Conservation (phyloP, 2,329 filamentous ascomycete species). For the Colletotrichum gigasporum region DNA sequence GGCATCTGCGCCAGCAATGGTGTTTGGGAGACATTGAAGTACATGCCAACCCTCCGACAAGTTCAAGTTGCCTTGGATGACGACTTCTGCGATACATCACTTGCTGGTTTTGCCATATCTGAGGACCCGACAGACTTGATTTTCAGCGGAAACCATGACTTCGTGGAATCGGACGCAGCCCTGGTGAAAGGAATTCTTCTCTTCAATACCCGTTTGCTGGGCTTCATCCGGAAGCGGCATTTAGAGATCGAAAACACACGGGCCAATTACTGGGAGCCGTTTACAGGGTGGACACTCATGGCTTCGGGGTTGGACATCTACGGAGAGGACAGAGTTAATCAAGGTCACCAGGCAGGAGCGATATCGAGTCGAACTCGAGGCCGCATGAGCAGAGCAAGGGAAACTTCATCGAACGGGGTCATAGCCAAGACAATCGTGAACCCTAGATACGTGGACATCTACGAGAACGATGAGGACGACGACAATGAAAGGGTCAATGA, state of each 20-base stretch:
- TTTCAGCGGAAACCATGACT: background rate
- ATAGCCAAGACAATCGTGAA: background rate
- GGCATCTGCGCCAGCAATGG: background rate
- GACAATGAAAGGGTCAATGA: too few species aligned
- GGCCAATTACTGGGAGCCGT: background rate
- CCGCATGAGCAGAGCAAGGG: background rate
- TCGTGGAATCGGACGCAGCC: background rate
- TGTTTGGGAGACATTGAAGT: too few species aligned
- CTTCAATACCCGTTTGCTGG: background rate
- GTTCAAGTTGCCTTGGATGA: too few species aligned
- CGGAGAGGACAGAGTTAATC: background rate
- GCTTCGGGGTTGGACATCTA: background rate
- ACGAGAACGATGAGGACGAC: background rate
- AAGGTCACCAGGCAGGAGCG: background rate
- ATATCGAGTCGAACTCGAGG: slow-evolving; percentile 1
- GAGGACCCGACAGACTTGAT: too few species aligned
- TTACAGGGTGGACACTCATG: background rate
- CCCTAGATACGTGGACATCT: background rate
- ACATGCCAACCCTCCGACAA: too few species aligned
- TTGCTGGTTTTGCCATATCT: too few species aligned
- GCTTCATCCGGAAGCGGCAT: background rate
- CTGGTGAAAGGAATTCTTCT: background rate
- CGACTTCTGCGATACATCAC: too few species aligned
- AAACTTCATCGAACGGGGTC: background rate
- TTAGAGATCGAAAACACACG: too few species aligned